Conservation (phyloP, 2,329 filamentous ascomycete species). For the Fusarium sp. region DNA sequence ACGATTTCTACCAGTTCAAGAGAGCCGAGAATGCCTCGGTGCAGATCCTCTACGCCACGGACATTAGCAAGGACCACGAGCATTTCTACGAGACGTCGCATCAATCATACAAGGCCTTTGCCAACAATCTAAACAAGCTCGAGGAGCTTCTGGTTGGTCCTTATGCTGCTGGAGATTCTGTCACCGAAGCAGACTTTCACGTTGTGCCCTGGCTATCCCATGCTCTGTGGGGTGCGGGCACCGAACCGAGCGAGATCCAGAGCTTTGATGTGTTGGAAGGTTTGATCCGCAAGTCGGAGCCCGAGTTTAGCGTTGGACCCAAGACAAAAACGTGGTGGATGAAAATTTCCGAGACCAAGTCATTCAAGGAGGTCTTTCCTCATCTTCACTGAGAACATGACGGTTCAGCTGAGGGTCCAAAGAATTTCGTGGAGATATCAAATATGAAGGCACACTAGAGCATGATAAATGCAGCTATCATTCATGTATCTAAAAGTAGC, state of each 20-base stretch:
- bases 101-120: slow-evolving; percentile 16
- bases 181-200: slow-evolving; percentile 40
- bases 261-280: slow-evolving; percentile 7
- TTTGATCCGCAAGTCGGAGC: slow-evolving; percentile 13
- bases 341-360: background rate
- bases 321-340: slow-evolving; percentile 11
- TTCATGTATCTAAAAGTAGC: no score
- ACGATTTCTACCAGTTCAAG: slow-evolving; percentile 41
- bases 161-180: slow-evolving; percentile 31
- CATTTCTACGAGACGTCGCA: slow-evolving; percentile 25
- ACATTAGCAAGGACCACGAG: slow-evolving; percentile 11
- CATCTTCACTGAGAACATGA: background rate
- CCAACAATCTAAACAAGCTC: slow-evolving; percentile 28
- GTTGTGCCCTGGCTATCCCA: slow-evolving; percentile 36
- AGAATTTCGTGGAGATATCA: no score
- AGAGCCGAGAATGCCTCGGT: slow-evolving; percentile 28
- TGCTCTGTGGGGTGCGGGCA: slow-evolving; percentile 24
- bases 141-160: slow-evolving; percentile 35
- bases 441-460: no score
- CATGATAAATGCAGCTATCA: no score
- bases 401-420: no score
- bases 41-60: slow-evolving; percentile 16
- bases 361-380: slow-evolving; percentile 5
- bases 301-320: slow-evolving; percentile 1
- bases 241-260: slow-evolving; percentile 3